phyloP scores from a whole-genome alignment of 106 monocot genomes.

The Iris macrosiphon region DNA sequence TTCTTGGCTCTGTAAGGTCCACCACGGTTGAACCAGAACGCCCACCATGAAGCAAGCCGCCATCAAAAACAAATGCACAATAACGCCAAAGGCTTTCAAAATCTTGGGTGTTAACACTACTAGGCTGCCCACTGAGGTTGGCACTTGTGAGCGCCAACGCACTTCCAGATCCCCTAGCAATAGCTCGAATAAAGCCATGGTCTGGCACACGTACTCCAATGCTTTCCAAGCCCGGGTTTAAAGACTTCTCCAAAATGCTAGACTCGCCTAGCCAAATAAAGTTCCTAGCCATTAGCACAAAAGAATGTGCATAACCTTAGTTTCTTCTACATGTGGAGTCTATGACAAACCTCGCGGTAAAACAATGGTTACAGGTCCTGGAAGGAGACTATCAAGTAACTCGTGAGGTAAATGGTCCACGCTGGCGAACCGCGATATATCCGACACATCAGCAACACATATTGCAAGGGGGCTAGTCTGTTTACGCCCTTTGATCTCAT shows the following conservation, averaged over 20 bases:
- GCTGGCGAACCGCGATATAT: conserved; percentile 69
- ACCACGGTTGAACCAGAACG: conserved; percentile 94
- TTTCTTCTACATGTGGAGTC: background rate
- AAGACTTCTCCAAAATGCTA: conserved; percentile 63
- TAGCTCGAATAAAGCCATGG: conserved; percentile 53
- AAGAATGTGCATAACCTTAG: background rate
- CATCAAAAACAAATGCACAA: conserved; percentile 73
- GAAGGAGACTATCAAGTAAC: conserved; percentile 72
- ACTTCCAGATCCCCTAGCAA: conserved; percentile 68
- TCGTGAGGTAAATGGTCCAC: conserved; percentile 70
- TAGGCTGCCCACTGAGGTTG: conserved; percentile 75
- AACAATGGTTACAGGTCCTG: conserved; percentile 92
- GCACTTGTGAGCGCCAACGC: conserved; percentile 96
- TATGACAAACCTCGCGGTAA: conserved; percentile 52
- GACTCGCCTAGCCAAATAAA: conserved; percentile 59
- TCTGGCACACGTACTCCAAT: conserved; percentile 94
- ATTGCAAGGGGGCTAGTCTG: conserved; percentile 80
- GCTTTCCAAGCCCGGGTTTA: conserved; percentile 82
- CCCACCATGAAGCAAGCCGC: conserved; percentile 71
- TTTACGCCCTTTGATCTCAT: conserved; percentile 85
- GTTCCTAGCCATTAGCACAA: background rate
- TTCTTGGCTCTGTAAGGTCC: conserved; percentile 50
- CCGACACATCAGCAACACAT: conserved; percentile 87
- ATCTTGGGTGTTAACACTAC: conserved; percentile 67
- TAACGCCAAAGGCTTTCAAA: conserved; percentile 76